Evolutionary conservation across 768 basidiomycete genomes (phyloP), one percentile per base, ranked within the genome.

Genomic region (Hygrocybe coccinea): DNA sequence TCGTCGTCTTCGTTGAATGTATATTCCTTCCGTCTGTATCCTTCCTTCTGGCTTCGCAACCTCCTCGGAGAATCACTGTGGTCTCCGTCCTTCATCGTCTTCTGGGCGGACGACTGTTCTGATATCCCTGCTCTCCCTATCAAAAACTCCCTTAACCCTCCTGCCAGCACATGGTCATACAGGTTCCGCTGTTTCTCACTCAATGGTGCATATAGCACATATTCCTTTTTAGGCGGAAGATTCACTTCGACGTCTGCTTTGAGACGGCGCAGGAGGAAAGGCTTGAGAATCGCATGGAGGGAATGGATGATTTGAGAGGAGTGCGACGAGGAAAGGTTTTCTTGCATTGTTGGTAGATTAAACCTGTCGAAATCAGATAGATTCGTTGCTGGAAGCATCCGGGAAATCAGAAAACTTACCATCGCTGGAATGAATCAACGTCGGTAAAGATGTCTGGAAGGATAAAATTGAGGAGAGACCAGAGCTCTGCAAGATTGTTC

Each of bases 401-500:
- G 35, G 17, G 14, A 52, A 54, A 56, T 56, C 22, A 50, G 29
- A 45, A 15, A 33, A 17, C 56, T 76, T 48, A 89, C 94, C 91
- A 93, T 65, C 92, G 83, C 70, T 95, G 91, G 75, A 97, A 97
- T 3, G 86, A 79, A 53, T 91, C 85, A 19, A 95, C 75, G 62
- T 97, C 91, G 56, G 85, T 82, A 67, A 98, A 97, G 52, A 98
- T 85, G 60, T 94, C 87, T 0, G 97, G 97, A 4, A 98, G 79
- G 56, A 98, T 90, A 63, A 97, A 99, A 67, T 97, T 97, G 33
- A 99, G 83, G 15, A 98, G 74, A 2, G 91, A 86, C 95, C 94
- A 98, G 2, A 99, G 76, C 67, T 99, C 97, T 4, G 87, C 80
- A 2, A 99, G 79, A 64, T 97, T 98, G 71, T 99, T 98, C 91